Evolutionary conservation across 768 basidiomycete genomes (phyloP).

Genomic region (Mycena olivaceomarginata): DNA sequence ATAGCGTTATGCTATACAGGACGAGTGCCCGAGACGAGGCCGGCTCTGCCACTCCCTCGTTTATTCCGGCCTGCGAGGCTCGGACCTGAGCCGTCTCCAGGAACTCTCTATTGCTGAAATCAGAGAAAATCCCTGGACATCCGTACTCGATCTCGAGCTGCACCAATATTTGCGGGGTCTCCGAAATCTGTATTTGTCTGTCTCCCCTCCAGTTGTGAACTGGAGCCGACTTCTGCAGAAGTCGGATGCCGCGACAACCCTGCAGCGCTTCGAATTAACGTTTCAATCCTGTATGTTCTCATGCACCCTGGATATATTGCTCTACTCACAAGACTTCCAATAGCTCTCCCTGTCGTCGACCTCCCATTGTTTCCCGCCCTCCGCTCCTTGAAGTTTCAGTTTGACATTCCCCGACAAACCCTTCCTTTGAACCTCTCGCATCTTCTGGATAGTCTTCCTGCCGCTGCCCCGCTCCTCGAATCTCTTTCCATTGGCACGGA

Average conservation of each 20-base stretch:
- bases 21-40: background rate
- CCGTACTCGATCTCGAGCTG: background rate
- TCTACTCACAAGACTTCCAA: background rate
- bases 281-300: background rate
- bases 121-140: background rate
- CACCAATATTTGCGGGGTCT: background rate
- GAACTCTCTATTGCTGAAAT: background rate
- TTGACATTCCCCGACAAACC: background rate
- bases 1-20: too few relatives aligned
- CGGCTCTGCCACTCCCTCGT: background rate
- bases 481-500: background rate
- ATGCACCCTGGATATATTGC: too few relatives aligned
- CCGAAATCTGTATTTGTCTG: background rate
- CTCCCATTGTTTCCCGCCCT: background rate
- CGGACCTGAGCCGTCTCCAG: background rate
- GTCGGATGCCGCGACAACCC: background rate
- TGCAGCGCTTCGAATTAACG: background rate
- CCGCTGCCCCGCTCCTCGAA: background rate
- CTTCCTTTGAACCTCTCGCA: background rate
- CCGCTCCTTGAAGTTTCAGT: background rate
- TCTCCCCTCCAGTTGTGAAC: too few relatives aligned
- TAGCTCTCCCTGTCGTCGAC: conserved; percentile 5
- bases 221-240: background rate
- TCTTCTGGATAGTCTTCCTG: background rate
- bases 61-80: background rate